Evolutionary conservation across 2,329 filamentous ascomycete genomes (phyloP).

Genomic region (Malbranchea cinnamomea): DNA sequence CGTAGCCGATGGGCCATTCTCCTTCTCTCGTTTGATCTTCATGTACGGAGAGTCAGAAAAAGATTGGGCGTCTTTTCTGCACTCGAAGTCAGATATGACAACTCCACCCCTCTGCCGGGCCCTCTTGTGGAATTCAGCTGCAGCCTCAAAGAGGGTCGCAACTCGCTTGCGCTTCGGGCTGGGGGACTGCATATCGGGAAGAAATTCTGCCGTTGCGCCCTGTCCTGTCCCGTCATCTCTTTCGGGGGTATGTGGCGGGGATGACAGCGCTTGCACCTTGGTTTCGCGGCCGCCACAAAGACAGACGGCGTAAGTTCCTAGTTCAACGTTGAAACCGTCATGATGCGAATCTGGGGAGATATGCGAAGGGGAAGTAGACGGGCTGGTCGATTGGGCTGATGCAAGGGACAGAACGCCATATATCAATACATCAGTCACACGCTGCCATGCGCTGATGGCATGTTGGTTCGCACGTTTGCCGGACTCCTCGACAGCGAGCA

Average conservation of each 20-base stretch:
- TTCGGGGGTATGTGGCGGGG: conserved; percentile 16
- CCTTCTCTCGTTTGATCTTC: conserved; percentile 23
- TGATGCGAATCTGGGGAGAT: conserved; percentile 10
- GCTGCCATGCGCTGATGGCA: too few relatives aligned
- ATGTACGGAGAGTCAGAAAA: conserved; percentile 12
- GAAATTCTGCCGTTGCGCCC: conserved; percentile 20
- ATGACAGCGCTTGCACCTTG: conserved; percentile 20
- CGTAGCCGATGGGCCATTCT: conserved; percentile 15
- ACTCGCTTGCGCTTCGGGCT: conserved; percentile 30
- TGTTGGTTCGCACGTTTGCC: conserved; percentile 5
- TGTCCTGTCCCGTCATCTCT: conserved; percentile 5
- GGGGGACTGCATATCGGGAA: conserved; percentile 23
- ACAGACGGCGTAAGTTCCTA: conserved; percentile 24
- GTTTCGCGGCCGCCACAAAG: conserved; percentile 20
- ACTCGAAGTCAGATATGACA: conserved; percentile 20
- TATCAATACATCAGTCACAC: conserved; percentile 23
- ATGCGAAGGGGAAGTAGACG: conserved; percentile 22
- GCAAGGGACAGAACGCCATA: conserved; percentile 20
- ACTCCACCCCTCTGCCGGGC: conserved; percentile 26
- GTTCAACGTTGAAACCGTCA: conserved; percentile 10
- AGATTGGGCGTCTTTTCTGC: conserved; percentile 21
- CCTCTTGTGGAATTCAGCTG: conserved; percentile 25
- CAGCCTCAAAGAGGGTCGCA: conserved; percentile 27
- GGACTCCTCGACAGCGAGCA: conserved; percentile 18
- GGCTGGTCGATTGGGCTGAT: conserved; percentile 16